Evolutionary conservation across 2,329 filamentous ascomycete genomes (phyloP).

Genomic region (Sporothrix brunneoviolacea): DNA sequence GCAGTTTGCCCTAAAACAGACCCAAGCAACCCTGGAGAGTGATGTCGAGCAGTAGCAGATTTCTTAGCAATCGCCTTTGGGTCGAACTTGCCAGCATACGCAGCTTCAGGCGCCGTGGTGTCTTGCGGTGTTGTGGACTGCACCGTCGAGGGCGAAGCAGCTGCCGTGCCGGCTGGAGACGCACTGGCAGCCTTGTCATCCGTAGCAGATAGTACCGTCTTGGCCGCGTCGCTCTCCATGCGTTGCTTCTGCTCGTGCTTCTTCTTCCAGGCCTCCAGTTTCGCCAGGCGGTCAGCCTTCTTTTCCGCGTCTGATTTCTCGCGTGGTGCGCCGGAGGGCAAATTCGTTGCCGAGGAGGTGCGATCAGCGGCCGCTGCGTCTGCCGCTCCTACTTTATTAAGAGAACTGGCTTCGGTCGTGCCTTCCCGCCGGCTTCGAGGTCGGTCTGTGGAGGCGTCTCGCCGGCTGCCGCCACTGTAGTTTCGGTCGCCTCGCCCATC

Average conservation of each 20-base stretch:
- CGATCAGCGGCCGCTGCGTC: background rate
- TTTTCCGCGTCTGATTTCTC: constrained; percentile 63
- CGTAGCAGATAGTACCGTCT: constrained; percentile 58
- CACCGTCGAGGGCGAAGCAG: constrained; percentile 21
- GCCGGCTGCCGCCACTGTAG: constrained; percentile 52
- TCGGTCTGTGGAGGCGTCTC: constrained; percentile 67
- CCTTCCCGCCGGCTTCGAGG: constrained; percentile 58
- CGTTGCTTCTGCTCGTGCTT: constrained; percentile 72
- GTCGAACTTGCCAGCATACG: constrained; percentile 75
- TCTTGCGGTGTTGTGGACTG: background rate
- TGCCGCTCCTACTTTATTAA: background rate
- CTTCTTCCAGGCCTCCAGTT: constrained; percentile 86
- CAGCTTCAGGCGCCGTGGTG: constrained; percentile 44
- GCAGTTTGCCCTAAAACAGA: constrained; percentile 29
- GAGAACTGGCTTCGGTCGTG: constrained; percentile 44
- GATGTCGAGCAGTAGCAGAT: constrained; percentile 53
- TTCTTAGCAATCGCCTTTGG: constrained; percentile 83
- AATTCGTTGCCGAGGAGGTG: background rate
- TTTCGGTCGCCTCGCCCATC: constrained; percentile 51
- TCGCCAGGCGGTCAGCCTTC: constrained; percentile 73
- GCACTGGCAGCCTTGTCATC: constrained; percentile 55
- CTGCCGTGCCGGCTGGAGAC: constrained; percentile 23
- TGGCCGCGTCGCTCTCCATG: constrained; percentile 60
- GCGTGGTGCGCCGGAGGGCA: constrained; percentile 19
- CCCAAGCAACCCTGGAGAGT: constrained; percentile 48